Evolutionary conservation across 2,329 filamentous ascomycete genomes (phyloP), one percentile per base, ranked within the genome.

Genomic region (Hypomyces perniciosus): DNA sequence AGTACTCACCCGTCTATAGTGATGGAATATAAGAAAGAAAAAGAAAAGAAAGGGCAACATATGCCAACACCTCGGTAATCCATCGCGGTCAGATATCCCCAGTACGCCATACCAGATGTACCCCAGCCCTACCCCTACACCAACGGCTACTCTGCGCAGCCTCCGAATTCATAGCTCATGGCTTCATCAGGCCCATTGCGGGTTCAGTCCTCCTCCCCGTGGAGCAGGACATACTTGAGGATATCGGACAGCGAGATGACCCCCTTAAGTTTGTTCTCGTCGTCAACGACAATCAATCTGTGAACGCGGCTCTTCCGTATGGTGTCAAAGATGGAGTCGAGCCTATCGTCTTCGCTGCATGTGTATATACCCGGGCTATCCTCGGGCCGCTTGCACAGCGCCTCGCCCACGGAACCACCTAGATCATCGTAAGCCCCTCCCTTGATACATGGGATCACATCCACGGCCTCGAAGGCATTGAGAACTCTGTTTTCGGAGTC

Each of bases 291-390:
- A 51, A 97, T 85, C 57, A 99, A 77, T 56, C 93, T 82, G 70
- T 99, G 93, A 29, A 99, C 92, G 54, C 95, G 81, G 42, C 91
- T 96, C 72, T 92, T 95, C 59, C 92, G 88, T 59, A 99, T 88
- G 1, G 93, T 97, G 68, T 96, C 91, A 67, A 97, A 97, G 59
- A 99, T 93, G 8, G 91, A 92, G 66, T 95, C 92, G 45, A 99
- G 79, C 50, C 91, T 85, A 69, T 99, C 93, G 55, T 95, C 86
- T 56, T 93, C 79, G 42, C 85, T 89, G 73, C 93, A 99, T 1
- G 92, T 97, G 70, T 96, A 97, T 57, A 99, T 97, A 40, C 95
- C 93, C 1, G 90, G 86, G 63, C 96, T 96, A 60, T 96, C 92
- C 47, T 95, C 88, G 9, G 89, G 83, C 55, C 92, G 82, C 68